Base-by-base conservation (phyloP, 176 grass and related monocot species). In the Cenchrus purpureus region DNA sequence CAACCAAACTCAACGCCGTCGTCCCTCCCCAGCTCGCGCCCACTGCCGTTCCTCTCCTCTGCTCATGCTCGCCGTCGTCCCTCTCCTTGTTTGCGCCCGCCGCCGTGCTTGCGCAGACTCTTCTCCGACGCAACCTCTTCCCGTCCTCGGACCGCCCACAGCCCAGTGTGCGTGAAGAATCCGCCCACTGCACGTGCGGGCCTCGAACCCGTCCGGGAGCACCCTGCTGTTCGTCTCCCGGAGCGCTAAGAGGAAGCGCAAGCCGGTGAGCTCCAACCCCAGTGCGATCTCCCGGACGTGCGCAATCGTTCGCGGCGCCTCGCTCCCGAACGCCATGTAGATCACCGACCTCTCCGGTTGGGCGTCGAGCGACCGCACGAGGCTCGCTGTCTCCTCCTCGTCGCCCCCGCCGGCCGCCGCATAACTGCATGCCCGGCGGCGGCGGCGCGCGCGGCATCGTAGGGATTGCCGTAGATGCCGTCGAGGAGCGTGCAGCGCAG, bases 381-480 rank as follows among this genome's bases (percentile, higher is more conserved):
- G 6, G 49, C 80, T 12, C 78, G 25, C 29, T 1, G 15, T 17
- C 55, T 19, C 55, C 8, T n/a, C 44, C 12, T 40, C 49, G 16
- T 10, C 12, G 1, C 22, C 22, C 22, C 17, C 5, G 1, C 2
- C 9, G 12, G 8, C 40, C 3, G 46, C 46, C 65, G 16, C 43
- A 25, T 25, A 25, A 25, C 22, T 44, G 43, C 22, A 25, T 25
- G 29, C 4, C 14, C 22, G 22, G 22, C 22, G 22, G 1, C 1
- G 67, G 29, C 14, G 73, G 0, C 1, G 79, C 29, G 37, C 4
- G 44, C 0, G 44, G 44, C 1, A 8, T 2, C 6, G 44, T 6
- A 45, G 4, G 44, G 86, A 79, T 82, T 91, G 40, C 31, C n/a
- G 63, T 42, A 73, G 28, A 85, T 52, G 4, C 64, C 68, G 19